Evolutionary conservation across 2,329 filamentous ascomycete species (phyloP).

Genomic region (Cladosporium cucumerinum): DNA sequence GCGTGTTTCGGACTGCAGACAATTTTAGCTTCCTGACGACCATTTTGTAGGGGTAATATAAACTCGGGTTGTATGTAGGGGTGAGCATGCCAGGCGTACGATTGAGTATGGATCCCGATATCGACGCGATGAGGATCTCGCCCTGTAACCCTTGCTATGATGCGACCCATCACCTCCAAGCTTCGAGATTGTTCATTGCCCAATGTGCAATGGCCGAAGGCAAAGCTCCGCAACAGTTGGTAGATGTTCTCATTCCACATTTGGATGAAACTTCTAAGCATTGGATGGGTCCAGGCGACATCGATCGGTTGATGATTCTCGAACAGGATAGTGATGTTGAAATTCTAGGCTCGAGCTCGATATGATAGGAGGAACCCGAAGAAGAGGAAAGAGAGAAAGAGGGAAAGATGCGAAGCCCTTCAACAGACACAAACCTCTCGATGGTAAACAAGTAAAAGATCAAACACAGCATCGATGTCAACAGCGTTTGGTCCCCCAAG

Average conservation of each 20-base stretch:
- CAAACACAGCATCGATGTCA: background rate
- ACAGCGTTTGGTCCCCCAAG: background rate
- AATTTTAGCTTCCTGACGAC: constrained; percentile 5
- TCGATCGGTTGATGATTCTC: too few species aligned
- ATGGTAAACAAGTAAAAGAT: background rate
- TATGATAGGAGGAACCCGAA: too few species aligned
- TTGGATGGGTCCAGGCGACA: too few species aligned
- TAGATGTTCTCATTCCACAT: too few species aligned
- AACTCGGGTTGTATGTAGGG: background rate
- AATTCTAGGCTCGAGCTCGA: too few species aligned
- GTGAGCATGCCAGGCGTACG: background rate
- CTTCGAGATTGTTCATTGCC: too few species aligned
- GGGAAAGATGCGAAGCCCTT: too few species aligned
- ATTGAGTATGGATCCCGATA: background rate
- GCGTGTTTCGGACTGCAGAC: background rate
- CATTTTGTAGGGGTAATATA: constrained; percentile 3
- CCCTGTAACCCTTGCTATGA: background rate
- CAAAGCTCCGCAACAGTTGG: too few species aligned
- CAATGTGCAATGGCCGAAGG: too few species aligned
- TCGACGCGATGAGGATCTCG: background rate
- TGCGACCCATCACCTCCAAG: too few species aligned
- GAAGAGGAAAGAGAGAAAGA: too few species aligned
- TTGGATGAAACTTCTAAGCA: too few species aligned
- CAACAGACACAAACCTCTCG: background rate
- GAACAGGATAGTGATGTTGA: background rate